Evolutionary conservation across 148 eudicot species (phyloP).

Genomic region (Silene uniflora): DNA sequence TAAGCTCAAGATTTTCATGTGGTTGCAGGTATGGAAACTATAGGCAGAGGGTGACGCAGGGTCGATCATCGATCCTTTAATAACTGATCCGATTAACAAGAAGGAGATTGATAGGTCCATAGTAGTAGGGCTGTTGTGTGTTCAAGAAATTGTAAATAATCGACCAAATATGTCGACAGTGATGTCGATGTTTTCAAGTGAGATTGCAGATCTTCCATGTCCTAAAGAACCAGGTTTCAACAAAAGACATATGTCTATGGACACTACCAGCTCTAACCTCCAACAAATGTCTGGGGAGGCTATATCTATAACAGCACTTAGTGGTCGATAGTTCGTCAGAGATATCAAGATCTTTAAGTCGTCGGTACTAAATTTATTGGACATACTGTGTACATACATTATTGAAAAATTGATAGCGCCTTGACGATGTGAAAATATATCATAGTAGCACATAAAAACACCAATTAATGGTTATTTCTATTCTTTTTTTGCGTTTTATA

Average conservation of each 20-base stretch:
- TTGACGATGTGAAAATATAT: no score
- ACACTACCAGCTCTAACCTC: background rate
- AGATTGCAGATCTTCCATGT: conserved; percentile 15
- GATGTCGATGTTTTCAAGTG: conserved; percentile 31
- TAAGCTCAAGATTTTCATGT: no score
- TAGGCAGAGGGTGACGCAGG: conserved; percentile 35
- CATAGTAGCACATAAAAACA: no score
- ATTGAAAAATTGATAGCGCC: no score
- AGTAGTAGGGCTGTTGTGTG: conserved; percentile 46
- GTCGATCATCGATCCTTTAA: conserved; percentile 28
- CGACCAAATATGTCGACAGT: conserved; percentile 41
- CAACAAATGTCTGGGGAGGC: conserved; percentile 2
- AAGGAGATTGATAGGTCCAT: conserved; percentile 35
- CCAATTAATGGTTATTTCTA: no score
- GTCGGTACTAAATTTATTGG: no score
- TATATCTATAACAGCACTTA: background rate
- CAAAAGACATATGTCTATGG: conserved; percentile 14
- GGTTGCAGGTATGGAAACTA: conserved; percentile 51
- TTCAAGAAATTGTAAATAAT: conserved; percentile 41
- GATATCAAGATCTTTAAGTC: background rate
- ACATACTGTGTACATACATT: no score
- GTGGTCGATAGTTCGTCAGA: conserved; percentile 2
- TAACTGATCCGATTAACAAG: conserved; percentile 11
- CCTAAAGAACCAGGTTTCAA: conserved; percentile 16
- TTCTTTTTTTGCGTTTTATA: no score